Evolutionary conservation across 306 rosid species (phyloP).

Genomic region (Arachis stenosperma): DNA sequence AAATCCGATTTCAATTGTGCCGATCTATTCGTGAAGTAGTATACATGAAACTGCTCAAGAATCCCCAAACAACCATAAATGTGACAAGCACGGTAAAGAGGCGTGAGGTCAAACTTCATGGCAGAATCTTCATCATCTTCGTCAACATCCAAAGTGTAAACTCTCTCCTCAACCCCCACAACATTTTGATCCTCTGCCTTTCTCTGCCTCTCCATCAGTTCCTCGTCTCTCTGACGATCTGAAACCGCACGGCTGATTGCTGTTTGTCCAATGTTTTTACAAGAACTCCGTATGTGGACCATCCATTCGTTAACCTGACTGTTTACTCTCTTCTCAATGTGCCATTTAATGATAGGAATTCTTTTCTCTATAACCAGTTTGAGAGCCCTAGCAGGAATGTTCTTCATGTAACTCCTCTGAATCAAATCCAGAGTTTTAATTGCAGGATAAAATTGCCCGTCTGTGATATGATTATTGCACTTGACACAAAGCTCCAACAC

Average conservation of each 20-base stretch:
- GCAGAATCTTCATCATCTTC: conserved; percentile 73
- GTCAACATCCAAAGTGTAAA: conserved; percentile 68
- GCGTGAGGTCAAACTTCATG: conserved; percentile 78
- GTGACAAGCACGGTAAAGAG: conserved; percentile 91
- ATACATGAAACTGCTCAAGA: conserved; percentile 75
- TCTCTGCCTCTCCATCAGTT: conserved; percentile 71
- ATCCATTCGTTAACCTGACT: conserved; percentile 93
- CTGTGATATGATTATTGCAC: conserved; percentile 77
- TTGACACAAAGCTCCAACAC: conserved; percentile 91
- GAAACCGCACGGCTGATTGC: conserved; percentile 75
- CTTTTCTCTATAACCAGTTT: conserved; percentile 66
- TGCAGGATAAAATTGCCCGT: conserved; percentile 74
- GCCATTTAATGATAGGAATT: conserved; percentile 75
- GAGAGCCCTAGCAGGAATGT: conserved; percentile 70
- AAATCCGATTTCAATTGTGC: conserved; percentile 87
- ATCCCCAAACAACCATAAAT: conserved; percentile 85
- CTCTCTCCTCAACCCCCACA: conserved; percentile 53
- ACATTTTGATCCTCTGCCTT: conserved; percentile 63
- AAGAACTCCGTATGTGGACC: conserved; percentile 80
- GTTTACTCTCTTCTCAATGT: conserved; percentile 78
- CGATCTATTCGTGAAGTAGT: conserved; percentile 83
- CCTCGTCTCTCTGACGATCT: conserved; percentile 78
- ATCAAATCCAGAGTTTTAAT: conserved; percentile 80
- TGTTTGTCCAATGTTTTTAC: conserved; percentile 76
- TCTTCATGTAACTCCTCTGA: conserved; percentile 66